These are phyloP conservation scores for Punica granatum DNA, from an alignment of 345 rosid genomes.

Conservation along the genomic window DNA sequence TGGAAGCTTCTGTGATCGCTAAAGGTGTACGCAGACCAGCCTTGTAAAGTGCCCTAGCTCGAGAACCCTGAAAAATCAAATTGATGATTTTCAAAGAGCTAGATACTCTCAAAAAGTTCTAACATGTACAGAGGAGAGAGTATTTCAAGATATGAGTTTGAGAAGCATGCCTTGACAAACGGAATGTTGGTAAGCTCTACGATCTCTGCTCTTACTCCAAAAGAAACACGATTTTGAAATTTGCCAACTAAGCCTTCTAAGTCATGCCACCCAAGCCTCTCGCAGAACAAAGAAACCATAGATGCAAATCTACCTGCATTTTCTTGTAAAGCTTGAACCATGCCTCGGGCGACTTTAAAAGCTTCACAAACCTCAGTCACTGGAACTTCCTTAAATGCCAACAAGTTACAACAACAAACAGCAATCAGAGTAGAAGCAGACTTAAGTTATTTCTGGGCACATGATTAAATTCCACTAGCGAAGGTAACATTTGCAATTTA, in stretches of 20 bases:
- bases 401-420: neutral
- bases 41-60: constrained; percentile 93
- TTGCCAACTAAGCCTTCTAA: constrained; percentile 83
- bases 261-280: constrained; percentile 98
- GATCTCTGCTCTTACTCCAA: constrained; percentile 97
- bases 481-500: neutral
- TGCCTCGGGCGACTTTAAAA: constrained; percentile 90
- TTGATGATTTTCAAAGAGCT: neutral
- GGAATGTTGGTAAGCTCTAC: constrained; percentile 95
- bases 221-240: constrained; percentile 94
- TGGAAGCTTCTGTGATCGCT: constrained; percentile 90
- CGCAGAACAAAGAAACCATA: constrained; percentile 93
- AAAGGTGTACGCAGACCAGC: constrained; percentile 90
- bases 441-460: neutral
- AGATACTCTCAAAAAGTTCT: neutral
- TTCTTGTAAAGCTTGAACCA: constrained; percentile 95
- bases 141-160: neutral
- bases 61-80: constrained; percentile 57
- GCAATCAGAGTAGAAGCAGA: neutral
- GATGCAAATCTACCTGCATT: constrained; percentile 97
- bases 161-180: constrained; percentile 60
- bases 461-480: neutral
- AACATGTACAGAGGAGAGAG: neutral
- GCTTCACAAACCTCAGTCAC: constrained; percentile 90
- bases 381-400: constrained; percentile 65